These are phyloP conservation scores for Phytopythium mirpurense DNA, from an alignment of 352 stramenopile species.

Conservation along the genomic window DNA sequence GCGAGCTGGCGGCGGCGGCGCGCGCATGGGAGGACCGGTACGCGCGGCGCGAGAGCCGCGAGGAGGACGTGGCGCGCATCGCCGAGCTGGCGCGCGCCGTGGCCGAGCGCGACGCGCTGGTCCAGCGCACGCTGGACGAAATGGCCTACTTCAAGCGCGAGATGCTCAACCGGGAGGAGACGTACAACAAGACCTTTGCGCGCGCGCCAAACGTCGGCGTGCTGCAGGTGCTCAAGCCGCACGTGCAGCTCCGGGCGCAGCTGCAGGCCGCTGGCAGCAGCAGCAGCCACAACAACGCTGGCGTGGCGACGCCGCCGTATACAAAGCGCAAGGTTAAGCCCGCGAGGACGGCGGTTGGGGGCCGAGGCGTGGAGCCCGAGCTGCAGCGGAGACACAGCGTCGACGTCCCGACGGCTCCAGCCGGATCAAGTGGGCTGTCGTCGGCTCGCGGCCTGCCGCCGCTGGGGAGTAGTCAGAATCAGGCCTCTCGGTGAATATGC, in stretches of 20 bases:
- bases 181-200: constrained; percentile 93
- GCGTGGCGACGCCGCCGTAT: constrained; percentile 12
- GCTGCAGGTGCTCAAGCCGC: constrained; percentile 82
- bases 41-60: constrained; percentile 46
- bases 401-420: constrained; percentile 5
- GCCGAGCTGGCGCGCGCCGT: constrained; percentile 55
- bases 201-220: constrained; percentile 83
- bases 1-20: constrained; percentile 32
- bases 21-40: constrained; percentile 59
- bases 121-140: constrained; percentile 73
- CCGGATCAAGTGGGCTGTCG: constrained; percentile 1
- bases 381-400: constrained; percentile 42
- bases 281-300: constrained; percentile 10
- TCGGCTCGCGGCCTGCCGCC: constrained; percentile 24
- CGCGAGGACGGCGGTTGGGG: neutral
- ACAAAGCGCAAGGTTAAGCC: constrained; percentile 38
- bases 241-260: constrained; percentile 50
- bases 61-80: constrained; percentile 82
- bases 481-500: too few relatives aligned
- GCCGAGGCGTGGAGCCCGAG: constrained; percentile 14
- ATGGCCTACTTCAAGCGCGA: constrained; percentile 93
- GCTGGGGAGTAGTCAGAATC: constrained; percentile 44
- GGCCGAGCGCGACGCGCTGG: constrained; percentile 62
- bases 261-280: constrained; percentile 17
- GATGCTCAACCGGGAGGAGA: constrained; percentile 90